Percentiles rank a stretch among this genome's conserved stretches.
Evolutionary conservation across 2,329 filamentous ascomycete species (phyloP).

Genomic region (Anisogramma anomala): DNA sequence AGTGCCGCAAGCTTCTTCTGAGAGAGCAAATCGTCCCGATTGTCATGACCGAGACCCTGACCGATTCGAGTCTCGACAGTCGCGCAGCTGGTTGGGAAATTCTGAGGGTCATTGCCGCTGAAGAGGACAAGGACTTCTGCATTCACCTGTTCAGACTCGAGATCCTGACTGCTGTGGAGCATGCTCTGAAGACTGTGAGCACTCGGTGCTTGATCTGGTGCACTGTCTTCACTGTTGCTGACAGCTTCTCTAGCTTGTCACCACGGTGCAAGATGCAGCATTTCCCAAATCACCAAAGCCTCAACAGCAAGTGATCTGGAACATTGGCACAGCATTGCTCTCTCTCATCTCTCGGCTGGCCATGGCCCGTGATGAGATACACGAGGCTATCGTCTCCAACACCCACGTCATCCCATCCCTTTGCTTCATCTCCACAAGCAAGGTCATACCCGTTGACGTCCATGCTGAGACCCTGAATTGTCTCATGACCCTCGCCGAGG

Average conservation of each 20-base stretch:
- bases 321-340: conserved; percentile 41
- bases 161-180: conserved; percentile 43
- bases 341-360: conserved; percentile 42
- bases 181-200: conserved; percentile 11
- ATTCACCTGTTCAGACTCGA: conserved; percentile 53
- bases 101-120: conserved; percentile 46
- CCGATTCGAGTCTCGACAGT: conserved; percentile 51
- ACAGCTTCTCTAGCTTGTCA: conserved; percentile 11
- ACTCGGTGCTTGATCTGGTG: no score
- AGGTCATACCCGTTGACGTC: conserved; percentile 29
- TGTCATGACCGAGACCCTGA: conserved; percentile 52
- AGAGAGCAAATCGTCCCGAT: conserved; percentile 55
- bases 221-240: neutral
- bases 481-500: conserved; percentile 48
- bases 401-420: conserved; percentile 40
- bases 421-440: conserved; percentile 37
- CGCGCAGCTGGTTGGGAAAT: conserved; percentile 58
- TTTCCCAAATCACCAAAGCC: conserved; percentile 39
- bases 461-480: conserved; percentile 41
- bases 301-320: conserved; percentile 42
- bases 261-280: conserved; percentile 24
- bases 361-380: conserved; percentile 49
- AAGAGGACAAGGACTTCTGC: conserved; percentile 57
- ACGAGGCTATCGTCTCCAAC: conserved; percentile 40
- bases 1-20: conserved; percentile 52